Percentiles rank a stretch among this genome's conserved stretches.
Evolutionary conservation across 179 eudicot genomes (phyloP).

Genomic region (Patellifolia procumbens): DNA sequence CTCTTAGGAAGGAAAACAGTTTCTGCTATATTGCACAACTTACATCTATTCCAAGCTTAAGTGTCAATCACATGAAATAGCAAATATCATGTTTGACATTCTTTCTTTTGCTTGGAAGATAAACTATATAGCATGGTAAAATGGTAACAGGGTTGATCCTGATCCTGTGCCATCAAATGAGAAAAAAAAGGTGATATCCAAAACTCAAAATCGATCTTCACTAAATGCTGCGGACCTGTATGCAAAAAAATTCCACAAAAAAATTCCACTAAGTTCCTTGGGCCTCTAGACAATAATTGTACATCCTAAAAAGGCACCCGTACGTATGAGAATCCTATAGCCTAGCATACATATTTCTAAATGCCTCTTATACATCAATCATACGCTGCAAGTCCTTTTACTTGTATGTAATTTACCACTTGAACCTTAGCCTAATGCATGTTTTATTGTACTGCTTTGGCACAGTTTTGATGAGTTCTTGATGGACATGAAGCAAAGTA

Average conservation of each 20-base stretch:
- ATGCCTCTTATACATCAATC: too few species aligned
- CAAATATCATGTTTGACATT: too few species aligned
- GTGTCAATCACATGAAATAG: not conserved
- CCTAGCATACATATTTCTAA: not conserved
- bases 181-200: too few species aligned
- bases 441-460: slow-evolving; percentile 15
- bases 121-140: too few species aligned
- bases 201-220: not conserved
- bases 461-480: slow-evolving; percentile 90
- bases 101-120: too few species aligned
- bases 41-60: not conserved
- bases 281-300: not conserved
- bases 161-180: too few species aligned
- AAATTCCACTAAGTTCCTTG: not conserved
- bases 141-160: too few species aligned
- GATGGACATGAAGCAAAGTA: slow-evolving; percentile 95
- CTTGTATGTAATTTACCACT: not conserved
- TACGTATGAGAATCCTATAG: not conserved
- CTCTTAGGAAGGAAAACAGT: not conserved
- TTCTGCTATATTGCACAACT: not conserved
- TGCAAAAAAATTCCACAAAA: not conserved
- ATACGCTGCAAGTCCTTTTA: not conserved
- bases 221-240: not conserved
- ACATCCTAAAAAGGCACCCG: not conserved
- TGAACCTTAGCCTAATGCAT: not conserved